Conservation (phyloP, 2,329 filamentous ascomycete species). For the Neurospora sp. region DNA sequence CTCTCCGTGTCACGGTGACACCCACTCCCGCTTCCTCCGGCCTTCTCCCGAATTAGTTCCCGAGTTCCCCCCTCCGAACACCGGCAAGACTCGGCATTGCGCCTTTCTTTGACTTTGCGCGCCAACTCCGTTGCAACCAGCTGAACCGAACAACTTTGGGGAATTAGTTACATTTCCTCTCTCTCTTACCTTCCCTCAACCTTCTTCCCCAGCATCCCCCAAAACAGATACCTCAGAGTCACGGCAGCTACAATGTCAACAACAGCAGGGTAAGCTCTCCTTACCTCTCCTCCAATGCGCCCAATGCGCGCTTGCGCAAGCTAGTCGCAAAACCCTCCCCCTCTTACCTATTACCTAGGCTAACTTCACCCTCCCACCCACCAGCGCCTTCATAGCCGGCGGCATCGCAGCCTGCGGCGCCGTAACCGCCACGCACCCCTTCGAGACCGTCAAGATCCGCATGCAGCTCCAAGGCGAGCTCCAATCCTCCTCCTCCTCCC, state of each 20-base stretch:
- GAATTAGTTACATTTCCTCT: neutral
- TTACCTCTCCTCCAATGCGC: neutral
- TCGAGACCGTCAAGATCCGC: constrained; percentile 98
- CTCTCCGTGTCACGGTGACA: neutral
- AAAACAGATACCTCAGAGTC: neutral
- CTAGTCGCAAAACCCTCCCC: neutral
- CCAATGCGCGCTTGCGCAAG: neutral
- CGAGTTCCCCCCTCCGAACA: neutral
- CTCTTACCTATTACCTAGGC: neutral
- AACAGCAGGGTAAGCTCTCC: constrained; percentile 30
- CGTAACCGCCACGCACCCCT: constrained; percentile 93
- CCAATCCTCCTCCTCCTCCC: constrained; percentile 73
- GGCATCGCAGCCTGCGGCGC: constrained; percentile 95
- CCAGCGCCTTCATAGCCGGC: constrained; percentile 82
- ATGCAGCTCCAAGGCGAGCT: constrained; percentile 96
- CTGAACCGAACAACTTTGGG: neutral
- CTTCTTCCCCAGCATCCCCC: neutral
- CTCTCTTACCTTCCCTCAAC: neutral
- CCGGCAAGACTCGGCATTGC: constrained; percentile 7
- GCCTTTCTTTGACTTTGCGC: neutral
- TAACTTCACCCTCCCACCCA: constrained; percentile 12
- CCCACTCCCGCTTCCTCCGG: neutral
- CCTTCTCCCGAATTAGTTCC: neutral
- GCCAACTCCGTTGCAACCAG: constrained; percentile 4
- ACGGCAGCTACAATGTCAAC: constrained; percentile 35